These are phyloP conservation scores for Glebionis coronaria DNA, from an alignment of 129 eudicot genomes.

Conservation along the genomic window DNA sequence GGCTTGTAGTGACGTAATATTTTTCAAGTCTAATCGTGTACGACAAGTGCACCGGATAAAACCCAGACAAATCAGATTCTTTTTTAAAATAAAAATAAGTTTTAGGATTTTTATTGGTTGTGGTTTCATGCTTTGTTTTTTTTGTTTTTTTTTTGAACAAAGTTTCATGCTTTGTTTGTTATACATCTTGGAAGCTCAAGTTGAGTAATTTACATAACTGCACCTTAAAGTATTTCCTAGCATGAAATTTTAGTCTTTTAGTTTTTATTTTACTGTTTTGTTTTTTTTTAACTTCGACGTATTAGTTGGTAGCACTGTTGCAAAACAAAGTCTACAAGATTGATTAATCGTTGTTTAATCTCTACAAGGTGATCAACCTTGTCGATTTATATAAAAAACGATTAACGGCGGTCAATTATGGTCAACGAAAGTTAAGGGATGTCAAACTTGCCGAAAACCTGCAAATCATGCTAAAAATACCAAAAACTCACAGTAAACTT, in stretches of 20 bases:
- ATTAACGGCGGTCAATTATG: no score
- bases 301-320: no score
- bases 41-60: conserved; percentile 15
- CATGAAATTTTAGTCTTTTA: background rate
- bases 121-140: no score
- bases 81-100: background rate
- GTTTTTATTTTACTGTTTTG: background rate
- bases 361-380: no score
- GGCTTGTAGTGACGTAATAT: conserved; percentile 6
- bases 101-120: conserved; percentile 4
- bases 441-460: no score
- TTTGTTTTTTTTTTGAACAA: no score
- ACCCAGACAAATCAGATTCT: conserved; percentile 3
- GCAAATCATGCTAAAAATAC: no score
- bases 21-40: conserved; percentile 29
- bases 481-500: no score
- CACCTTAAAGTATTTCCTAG: conserved; percentile 17
- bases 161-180: conserved; percentile 23
- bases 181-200: background rate
- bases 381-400: no score
- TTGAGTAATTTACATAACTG: background rate
- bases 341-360: no score
- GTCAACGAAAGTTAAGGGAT: no score
- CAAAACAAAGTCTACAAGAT: no score
- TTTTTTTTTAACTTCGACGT: background rate